A percentile compares a stretch with the other conserved stretches of the same genome.
Evolutionary conservation across 495 filamentous ascomycete genomes (phyloP).

Genomic region (Penicillium argentinense): DNA sequence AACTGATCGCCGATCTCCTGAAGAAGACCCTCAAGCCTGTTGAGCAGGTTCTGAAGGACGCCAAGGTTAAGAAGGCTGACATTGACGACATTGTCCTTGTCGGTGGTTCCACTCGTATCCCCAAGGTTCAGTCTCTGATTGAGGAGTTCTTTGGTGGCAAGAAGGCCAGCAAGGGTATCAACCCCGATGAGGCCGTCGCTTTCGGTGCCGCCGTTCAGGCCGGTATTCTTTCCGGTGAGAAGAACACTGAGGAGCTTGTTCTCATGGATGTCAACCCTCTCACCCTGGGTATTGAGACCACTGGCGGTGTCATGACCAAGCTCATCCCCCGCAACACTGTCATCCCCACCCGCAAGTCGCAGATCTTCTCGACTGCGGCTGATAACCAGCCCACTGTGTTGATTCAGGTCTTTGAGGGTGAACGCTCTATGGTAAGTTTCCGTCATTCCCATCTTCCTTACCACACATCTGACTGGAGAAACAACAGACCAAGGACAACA

Average conservation of each 20-base stretch:
- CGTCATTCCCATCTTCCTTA: too few species aligned
- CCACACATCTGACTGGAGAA: too few species aligned
- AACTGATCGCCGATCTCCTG: slow-evolving; percentile 98
- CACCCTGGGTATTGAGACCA: slow-evolving; percentile 97
- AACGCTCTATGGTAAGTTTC: slow-evolving; percentile 91
- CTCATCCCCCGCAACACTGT: slow-evolving; percentile 99
- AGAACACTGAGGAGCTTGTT: slow-evolving; percentile 92
- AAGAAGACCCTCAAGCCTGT: slow-evolving; percentile 99
- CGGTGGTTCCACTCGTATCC: slow-evolving; percentile 98
- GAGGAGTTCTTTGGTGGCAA: slow-evolving; percentile 99
- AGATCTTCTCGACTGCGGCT: slow-evolving; percentile 99
- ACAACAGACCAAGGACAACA: slow-evolving; percentile 99
- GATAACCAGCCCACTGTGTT: slow-evolving; percentile 99
- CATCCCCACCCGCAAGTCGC: slow-evolving; percentile 98
- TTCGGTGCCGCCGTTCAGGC: slow-evolving; percentile 99
- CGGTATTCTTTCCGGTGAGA: slow-evolving; percentile 96
- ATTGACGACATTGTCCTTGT: slow-evolving; percentile 88
- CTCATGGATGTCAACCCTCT: slow-evolving; percentile 96
- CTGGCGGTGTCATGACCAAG: slow-evolving; percentile 99
- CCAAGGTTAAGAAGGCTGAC: slow-evolving; percentile 85
- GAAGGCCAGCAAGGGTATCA: slow-evolving; percentile 99
- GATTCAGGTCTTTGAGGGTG: slow-evolving; percentile 99
- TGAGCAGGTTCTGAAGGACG: slow-evolving; percentile 93
- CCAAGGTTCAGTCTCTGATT: slow-evolving; percentile 95
- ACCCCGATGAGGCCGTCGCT: slow-evolving; percentile 98